Evolutionary conservation across 2,329 filamentous ascomycete genomes (phyloP).

Genomic region (Leptographium flavum): DNA sequence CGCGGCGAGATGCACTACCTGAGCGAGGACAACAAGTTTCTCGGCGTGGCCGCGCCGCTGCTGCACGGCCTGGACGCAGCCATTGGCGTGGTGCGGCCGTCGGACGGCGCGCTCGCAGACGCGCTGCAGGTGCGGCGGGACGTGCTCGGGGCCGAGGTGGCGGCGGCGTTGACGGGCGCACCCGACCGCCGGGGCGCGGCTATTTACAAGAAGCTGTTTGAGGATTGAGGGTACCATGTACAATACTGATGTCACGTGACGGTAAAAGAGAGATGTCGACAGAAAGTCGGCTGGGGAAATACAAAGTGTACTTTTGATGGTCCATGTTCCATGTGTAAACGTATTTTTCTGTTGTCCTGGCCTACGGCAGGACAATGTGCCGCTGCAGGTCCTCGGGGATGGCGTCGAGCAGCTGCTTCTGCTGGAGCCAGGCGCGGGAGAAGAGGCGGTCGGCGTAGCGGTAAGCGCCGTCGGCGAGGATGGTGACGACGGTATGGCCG

Average conservation of each 20-base stretch:
- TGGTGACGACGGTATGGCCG: constrained; percentile 82
- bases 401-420: constrained; percentile 68
- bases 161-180: constrained; percentile 10
- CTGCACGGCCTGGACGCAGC: constrained; percentile 31
- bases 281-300: too few relatives aligned
- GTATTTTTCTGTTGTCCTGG: not conserved
- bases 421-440: constrained; percentile 75
- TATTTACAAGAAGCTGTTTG: constrained; percentile 20
- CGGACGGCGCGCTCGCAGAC: constrained; percentile 16
- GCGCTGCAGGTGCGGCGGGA: constrained; percentile 26
- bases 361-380: constrained; percentile 80
- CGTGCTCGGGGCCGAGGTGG: constrained; percentile 15
- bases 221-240: constrained; percentile 5
- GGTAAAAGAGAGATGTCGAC: too few relatives aligned
- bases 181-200: constrained; percentile 11
- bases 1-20: constrained; percentile 19
- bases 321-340: not conserved
- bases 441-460: constrained; percentile 90
- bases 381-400: constrained; percentile 78
- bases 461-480: constrained; percentile 94
- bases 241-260: too few relatives aligned
- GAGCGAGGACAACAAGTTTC: constrained; percentile 19
- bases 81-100: constrained; percentile 23
- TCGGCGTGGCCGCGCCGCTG: constrained; percentile 21
- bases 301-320: not conserved